Evolutionary conservation across 805 yeast genomes (phyloP), one percentile per base, ranked within the genome.

Genomic region (Wickerhamiella siamensis): DNA sequence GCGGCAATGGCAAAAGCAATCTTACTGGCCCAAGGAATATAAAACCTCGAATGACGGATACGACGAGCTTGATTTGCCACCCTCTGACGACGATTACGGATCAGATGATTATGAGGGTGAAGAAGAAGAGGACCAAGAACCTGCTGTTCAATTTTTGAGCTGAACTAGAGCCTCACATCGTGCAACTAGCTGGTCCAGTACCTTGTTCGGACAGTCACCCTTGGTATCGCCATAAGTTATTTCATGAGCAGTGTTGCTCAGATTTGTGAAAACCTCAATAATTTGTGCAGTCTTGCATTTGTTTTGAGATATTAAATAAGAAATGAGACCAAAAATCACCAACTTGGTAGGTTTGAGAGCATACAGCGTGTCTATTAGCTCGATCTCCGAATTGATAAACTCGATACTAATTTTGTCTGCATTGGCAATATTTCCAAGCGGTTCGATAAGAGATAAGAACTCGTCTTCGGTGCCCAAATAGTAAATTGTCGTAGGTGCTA

Each of bases 11-110:
- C 55, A 57, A 47, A 50, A 50, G 31, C 43, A 38, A 42, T 52
- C 56, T 4, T 57, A 55, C 46, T 56, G 62, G 54, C 60, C 62
- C 5, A 47, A 41, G 4, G 65, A 61, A 49, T 61, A 47, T 46
- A 47, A 43, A 26, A 42, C 44, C 16, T 33, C 34, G 6, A 50
- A 43, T 16, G 52, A 45, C 16, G 45, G 43, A 5, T 44, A 44
- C 43, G 46, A 33, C 18, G 43, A 46, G 15, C 33, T 52, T 22
- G 55, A 51, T 16, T 42, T 52, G 22, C 56, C 56, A 5, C 54
- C 54, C 1, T 38, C 44, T n/a, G 53, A 49, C 26, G 52, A 50
- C 5, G 59, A 56, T 17, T 51, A 49, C 3, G 51, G 49, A 26
- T 46, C 40, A 4, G 56, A 48, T 27, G 47, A 47, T 26, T 47